Conservation (phyloP, 2,329 filamentous ascomycete species). For the Colletotrichum lupini region DNA sequence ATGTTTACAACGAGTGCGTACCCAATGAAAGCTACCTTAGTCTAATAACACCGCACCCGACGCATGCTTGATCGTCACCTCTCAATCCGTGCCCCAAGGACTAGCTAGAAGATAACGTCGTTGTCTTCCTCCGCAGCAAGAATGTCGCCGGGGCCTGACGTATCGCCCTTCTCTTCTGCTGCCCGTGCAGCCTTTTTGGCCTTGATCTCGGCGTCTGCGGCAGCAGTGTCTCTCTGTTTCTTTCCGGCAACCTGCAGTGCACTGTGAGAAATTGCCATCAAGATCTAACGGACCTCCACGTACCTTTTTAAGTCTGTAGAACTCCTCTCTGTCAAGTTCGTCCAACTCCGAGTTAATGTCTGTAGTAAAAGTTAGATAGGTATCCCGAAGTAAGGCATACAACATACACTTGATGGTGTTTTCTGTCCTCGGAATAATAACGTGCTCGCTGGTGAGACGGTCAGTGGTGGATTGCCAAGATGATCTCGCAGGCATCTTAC, state of each 20-base stretch:
- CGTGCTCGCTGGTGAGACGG: conserved; percentile 72
- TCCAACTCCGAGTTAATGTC: conserved; percentile 99
- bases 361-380: conserved; percentile 44
- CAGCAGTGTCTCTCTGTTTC: conserved; percentile 82
- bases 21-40: not conserved
- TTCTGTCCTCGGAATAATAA: conserved; percentile 97
- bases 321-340: conserved; percentile 97
- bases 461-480: conserved; percentile 37
- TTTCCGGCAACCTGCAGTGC: conserved; percentile 74
- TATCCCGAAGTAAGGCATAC: not conserved
- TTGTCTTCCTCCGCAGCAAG: conserved; percentile 82
- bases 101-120: conserved; percentile 81
- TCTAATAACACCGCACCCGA: not conserved
- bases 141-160: conserved; percentile 68
- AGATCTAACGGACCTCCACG: not conserved
- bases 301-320: conserved; percentile 93
- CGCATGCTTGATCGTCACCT: not conserved
- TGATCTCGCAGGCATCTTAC: conserved; percentile 56
- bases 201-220: conserved; percentile 79
- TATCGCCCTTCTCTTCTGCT: conserved; percentile 53
- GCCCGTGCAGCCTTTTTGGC: conserved; percentile 60
- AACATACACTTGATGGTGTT: conserved; percentile 96
- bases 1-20: not conserved
- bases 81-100: not conserved
- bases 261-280: not conserved